A percentile compares a stretch with the other conserved stretches of the same genome.
Evolutionary conservation across 1,284 basidiomycete genomes (phyloP).

Genomic region (Uromyces viciae-fabae): DNA sequence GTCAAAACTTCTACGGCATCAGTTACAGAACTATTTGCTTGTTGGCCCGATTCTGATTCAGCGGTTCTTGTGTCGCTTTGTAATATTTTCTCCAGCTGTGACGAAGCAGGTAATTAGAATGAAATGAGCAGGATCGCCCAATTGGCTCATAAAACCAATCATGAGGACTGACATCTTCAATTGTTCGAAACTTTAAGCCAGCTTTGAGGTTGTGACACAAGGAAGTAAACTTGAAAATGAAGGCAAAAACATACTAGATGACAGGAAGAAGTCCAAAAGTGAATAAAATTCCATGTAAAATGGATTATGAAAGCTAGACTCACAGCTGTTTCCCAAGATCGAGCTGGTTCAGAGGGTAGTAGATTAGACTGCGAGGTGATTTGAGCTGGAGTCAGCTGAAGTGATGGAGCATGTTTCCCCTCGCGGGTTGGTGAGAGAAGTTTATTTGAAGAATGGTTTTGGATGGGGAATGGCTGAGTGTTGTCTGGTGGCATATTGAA

Average conservation of each 20-base stretch:
- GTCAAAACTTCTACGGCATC: conserved; percentile 28
- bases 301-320: neutral
- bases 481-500: no score
- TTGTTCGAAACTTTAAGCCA: conserved; percentile 26
- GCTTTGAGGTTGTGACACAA: conserved; percentile 35
- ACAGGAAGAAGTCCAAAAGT: neutral
- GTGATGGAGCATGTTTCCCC: neutral
- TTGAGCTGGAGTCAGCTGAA: neutral
- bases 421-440: neutral
- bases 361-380: neutral
- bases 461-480: neutral
- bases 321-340: conserved; percentile 45
- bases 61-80: conserved; percentile 23
- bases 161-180: conserved; percentile 18
- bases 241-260: conserved; percentile 39
- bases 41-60: neutral
- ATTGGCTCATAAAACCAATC: neutral
- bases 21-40: neutral
- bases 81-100: conserved; percentile 36
- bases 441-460: conserved; percentile 1
- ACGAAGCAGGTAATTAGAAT: neutral
- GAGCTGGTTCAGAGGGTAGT: conserved; percentile 5
- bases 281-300: neutral
- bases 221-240: conserved; percentile 36
- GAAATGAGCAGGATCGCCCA: neutral